Evolutionary conservation across 2,329 filamentous ascomycete species (phyloP), one percentile per base, ranked within the genome.

Genomic region (Penicillium aurantiogriseum): DNA sequence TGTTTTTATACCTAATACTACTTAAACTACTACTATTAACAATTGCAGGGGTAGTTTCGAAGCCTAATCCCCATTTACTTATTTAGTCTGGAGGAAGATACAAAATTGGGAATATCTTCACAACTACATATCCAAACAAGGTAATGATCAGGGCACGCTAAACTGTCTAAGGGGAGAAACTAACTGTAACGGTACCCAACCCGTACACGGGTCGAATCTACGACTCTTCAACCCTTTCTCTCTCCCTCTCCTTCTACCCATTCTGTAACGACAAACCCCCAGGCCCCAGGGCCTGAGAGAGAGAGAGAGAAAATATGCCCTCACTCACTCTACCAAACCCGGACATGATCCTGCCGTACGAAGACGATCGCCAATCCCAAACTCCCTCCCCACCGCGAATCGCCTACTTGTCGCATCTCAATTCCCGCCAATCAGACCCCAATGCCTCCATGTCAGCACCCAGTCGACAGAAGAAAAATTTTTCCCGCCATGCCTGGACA

Each of bases 311-410:
- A 44, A 23, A 38, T 43, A 87, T 89, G 62, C 86, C 85, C 13
- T 95, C 91, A 58, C 92, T 92, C 46, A 96, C 92, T 2, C 80
- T 97, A 68, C 95, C 91, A 55, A 95, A 96, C 74, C 91, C 92
- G 51, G 92, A 96, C 73, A 92, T 96, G 91, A 96, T 97, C 68
- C 79, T 97, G 51, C 92, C 92, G 59, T 87, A 89, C 71, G 86
- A 88, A 69, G 84, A 86, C 61, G 73, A 74, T 59, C 74, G 73
- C 64, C 69, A 74, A 64, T 71, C 72, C 71, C 83, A 72, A 63
- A 79, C 73, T 72, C 79, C 72, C 76, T 83, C 69, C 79, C 81
- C 71, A 77, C 81, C 70, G 69, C 79, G 68, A 75, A 76, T 69
- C 77, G 82, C 57, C 57, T 76, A 77, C 38, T 71, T 80, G 36